Evolutionary conservation across 2,329 filamentous ascomycete species (phyloP), one percentile per base, ranked within the genome.

Genomic region (Fusarium concolor): DNA sequence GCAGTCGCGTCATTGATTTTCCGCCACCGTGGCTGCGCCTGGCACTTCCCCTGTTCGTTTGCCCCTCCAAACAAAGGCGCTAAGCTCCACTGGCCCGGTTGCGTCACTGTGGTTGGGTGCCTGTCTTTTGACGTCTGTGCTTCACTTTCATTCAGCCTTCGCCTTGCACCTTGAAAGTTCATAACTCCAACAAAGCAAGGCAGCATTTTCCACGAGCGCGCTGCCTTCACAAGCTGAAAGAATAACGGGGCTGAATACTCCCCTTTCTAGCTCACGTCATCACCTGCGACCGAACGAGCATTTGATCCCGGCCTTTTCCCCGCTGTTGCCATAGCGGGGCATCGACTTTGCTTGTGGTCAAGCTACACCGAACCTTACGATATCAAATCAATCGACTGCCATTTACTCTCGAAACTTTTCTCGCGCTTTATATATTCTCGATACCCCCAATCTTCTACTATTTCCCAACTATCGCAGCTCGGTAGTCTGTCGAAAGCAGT

Each of bases 71-170:
- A 44, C 22, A 43, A 44, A 54, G 37, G 24, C 54, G 29, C 31
- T 33, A 33, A 67, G 45, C 59, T 54, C 67, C 46, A 55, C 63
- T 51, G 35, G 24, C 39, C 41, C 50, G 49, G 68, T 77, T 77
- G 76, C 76, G 76, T 77, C 76, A 77, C 75, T 75, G 66, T 68
- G 64, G 66, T 70, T 68, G 71, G 74, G 74, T 76, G 75, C 73
- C 75, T 76, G 66, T 68, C 47, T 67, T 67, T 56, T 60, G 67
- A 57, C 39, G 65, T 69, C 68, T 63, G 68, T 71, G 68, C 68
- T 69, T 70, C 68, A 70, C 60, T 55, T 71, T 31, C 52, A 69
- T 70, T 58, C 44, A 60, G 66, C 68, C 68, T 57, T 51, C 41
- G 45, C 62, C 43, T 65, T 50, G 43, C 46, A 43, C 24, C 33